These are phyloP conservation scores for Erodium trifolium DNA, from an alignment of 441 rosid species.

Conservation along the genomic window DNA sequence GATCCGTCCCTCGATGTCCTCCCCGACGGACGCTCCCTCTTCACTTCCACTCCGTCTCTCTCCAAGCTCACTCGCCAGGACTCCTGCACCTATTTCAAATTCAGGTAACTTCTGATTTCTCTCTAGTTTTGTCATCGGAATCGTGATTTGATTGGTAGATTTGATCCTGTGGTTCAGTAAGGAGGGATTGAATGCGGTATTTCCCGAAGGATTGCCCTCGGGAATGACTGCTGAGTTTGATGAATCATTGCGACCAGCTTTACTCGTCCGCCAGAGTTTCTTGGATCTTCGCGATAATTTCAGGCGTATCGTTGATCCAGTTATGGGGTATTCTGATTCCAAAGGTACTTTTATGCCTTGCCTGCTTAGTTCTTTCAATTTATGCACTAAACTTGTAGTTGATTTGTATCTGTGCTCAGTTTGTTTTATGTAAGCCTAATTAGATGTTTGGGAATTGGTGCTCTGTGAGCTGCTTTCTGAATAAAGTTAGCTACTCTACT, in stretches of 20 bases:
- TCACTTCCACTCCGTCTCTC: slow-evolving; percentile 49
- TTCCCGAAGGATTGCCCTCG: slow-evolving; percentile 73
- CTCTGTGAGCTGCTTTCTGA: background rate
- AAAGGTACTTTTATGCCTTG: slow-evolving; percentile 38
- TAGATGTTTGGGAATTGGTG: background rate
- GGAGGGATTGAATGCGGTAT: slow-evolving; percentile 39
- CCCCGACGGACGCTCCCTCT: slow-evolving; percentile 56
- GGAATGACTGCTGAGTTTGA: slow-evolving; percentile 72
- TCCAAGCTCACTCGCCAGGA: slow-evolving; percentile 59
- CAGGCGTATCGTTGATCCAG: slow-evolving; percentile 78
- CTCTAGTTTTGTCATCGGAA: slow-evolving; percentile 1
- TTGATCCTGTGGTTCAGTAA: slow-evolving; percentile 30
- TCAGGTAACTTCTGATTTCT: slow-evolving; percentile 34
- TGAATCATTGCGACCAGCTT: slow-evolving; percentile 65
- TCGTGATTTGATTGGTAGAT: background rate
- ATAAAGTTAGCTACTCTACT: background rate
- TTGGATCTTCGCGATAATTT: slow-evolving; percentile 88
- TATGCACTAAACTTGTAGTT: background rate
- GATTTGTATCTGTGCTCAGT: background rate
- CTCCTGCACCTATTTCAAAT: slow-evolving; percentile 58
- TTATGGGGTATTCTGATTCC: slow-evolving; percentile 35
- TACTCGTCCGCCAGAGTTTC: slow-evolving; percentile 75
- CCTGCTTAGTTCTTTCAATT: background rate
- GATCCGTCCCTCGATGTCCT: slow-evolving; percentile 58
- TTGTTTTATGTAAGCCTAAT: background rate